Base-by-base conservation (phyloP, 192 early-diverging fungal species). In the Backusella westeae region DNA sequence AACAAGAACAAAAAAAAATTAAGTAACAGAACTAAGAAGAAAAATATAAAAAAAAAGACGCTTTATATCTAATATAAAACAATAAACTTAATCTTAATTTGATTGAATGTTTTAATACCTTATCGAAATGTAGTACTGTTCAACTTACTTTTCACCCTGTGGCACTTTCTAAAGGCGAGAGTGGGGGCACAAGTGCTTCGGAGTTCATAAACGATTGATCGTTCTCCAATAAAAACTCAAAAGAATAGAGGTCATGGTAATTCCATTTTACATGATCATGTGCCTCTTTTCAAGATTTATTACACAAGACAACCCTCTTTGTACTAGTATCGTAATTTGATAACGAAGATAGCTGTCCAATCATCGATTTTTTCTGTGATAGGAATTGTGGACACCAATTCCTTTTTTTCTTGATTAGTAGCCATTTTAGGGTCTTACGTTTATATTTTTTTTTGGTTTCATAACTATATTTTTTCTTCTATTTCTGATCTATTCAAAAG, bases 201-300 rank as follows among this genome's bases (percentile, higher is more conserved):
- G 68, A 69, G 8, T 38, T 69, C 21, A 3, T 21, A 41, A 21
- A 72, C 38, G 9, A 49, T 71, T 79, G 75, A 66, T 81, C 81
- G 46, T 77, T 78, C 53, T 85, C 85, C 65, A 77, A 56, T 26
- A 85, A 53, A 10, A 68, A 53, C 17, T 80, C 80, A 63, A 81
- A 78, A 26, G 46, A 49, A 23, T 12, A 59, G 21, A 26, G 23
- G 56, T 63, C 56, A 63, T 63, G 46, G 75, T 39, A 23, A 85
- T 34, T 59, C 81, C 78, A 49, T 80, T 78, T 21, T 82, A 78
- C 29, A 83, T 23, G 78, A 84, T 79, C 63, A 84, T 73, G 70
- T 85, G 85, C 23, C 81, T 71, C 52, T 81, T 79, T 76, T 83
- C 75, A 29, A 83, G 66, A 67, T 82, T 68, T 44, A 82, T 84